A percentile compares a stretch with the other conserved stretches of the same genome.
Conservation (phyloP, 805 yeast species). For the Pichia eremophila region DNA sequence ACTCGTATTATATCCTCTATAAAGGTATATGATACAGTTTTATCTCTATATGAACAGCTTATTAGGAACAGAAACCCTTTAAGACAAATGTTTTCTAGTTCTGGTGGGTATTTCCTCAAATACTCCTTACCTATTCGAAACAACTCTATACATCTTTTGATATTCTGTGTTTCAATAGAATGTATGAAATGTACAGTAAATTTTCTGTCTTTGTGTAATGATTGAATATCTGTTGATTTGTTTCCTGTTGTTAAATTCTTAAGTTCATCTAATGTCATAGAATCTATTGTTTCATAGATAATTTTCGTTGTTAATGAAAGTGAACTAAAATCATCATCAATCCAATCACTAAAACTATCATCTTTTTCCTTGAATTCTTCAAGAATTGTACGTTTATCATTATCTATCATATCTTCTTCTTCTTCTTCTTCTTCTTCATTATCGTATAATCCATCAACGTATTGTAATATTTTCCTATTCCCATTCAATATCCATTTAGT, state of each 20-base stretch:
- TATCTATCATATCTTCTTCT: not conserved
- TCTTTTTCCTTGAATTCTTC: not conserved
- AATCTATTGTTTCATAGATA: not conserved
- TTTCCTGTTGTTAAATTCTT: not conserved
- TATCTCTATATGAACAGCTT: not conserved
- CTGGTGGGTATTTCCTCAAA: not conserved
- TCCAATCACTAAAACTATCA: not conserved
- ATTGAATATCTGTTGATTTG: not conserved
- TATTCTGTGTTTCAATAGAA: not conserved
- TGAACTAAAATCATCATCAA: not conserved
- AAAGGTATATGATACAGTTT: not conserved
- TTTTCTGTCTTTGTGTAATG: not conserved
- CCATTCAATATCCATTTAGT: conserved; percentile 49
- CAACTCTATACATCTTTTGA: not conserved
- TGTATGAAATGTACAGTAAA: not conserved
- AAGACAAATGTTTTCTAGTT: not conserved
- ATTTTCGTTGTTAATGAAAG: not conserved
- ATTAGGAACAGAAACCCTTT: not conserved
- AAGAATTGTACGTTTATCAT: not conserved
- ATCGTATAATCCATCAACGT: conserved; percentile 1
- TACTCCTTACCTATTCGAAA: conserved; percentile 2
- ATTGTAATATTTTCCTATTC: conserved; percentile 1
- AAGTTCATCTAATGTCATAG: not conserved
- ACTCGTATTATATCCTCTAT: not conserved
- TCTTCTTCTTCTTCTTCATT: not conserved